Evolutionary conservation across 2,329 filamentous ascomycete genomes (phyloP), one percentile per base, ranked within the genome.

Genomic region (Mycogone perniciosa): DNA sequence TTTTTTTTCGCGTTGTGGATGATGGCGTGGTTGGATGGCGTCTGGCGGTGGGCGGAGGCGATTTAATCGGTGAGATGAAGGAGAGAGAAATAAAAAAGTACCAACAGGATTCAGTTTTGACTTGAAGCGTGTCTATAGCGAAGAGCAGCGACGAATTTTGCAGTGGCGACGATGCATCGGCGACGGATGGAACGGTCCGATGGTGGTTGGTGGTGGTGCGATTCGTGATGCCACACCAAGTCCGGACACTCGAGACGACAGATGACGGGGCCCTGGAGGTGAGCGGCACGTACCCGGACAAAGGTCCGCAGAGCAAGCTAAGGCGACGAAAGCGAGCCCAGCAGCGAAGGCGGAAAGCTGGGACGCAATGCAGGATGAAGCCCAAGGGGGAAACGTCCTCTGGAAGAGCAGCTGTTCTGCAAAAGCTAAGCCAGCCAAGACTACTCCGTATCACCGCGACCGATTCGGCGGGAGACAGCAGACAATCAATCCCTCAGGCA

Each of bases 111-210:
- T 41, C 44, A 54, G 51, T 48, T 44, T 44, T 27, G 31, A 54
- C 40, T 51, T 52, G 43, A 48, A 40, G 30, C n/a, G 39, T 44
- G 26, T 51, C 50, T 55, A 56, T 58, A 42, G 54, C 38, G 52
- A 53, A 43, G 55, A 56, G 44, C 43, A 57, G 50, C 49, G 55
- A 53, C 47, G 52, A 57, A 42, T 37, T 40, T 50, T 56, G 48
- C 33, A 29, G 44, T 54, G 56, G 54, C 60, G 58, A 59, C 52
- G 57, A 57, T 55, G 59, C 62, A 62, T 64, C 56, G 61, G 61
- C 56, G 59, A 57, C 49, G 48, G 52, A 53, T 50, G 46, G 45
- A 37, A 46, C 43, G 47, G 48, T 49, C 33, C 44, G 46, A 49
- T 46, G 31, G 51, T 49, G 43, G 49, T 31, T 27, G 11, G 46